Percentiles rank a stretch among this genome's conserved stretches.
These are phyloP conservation scores for Colletotrichum navitas DNA, from an alignment of 2,329 filamentous ascomycete species.

Conservation along the genomic window DNA sequence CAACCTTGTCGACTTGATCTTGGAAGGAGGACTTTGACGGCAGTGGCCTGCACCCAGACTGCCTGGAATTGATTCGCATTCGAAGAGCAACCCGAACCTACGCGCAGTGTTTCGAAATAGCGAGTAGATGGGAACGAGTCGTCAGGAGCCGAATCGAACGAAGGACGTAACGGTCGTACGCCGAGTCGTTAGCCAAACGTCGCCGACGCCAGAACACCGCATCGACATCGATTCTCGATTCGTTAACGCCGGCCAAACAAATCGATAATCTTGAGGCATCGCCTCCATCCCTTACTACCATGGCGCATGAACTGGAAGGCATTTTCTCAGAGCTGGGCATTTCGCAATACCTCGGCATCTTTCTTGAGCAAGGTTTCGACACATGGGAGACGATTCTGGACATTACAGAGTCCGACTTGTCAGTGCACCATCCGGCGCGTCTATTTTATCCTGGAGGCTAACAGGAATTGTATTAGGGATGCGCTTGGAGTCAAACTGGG, in stretches of 20 bases:
- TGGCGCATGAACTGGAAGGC: conserved; percentile 71
- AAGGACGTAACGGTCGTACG: neutral
- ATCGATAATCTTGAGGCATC: neutral
- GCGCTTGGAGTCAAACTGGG: conserved; percentile 82
- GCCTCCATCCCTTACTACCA: conserved; percentile 46
- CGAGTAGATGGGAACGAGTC: conserved; percentile 25
- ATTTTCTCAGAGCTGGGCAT: conserved; percentile 83
- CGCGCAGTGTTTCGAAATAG: conserved; percentile 8
- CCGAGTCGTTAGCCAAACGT: neutral
- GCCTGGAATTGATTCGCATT: conserved; percentile 33
- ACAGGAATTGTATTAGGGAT: conserved; percentile 62
- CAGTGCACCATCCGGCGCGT: conserved; percentile 50
- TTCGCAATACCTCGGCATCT: conserved; percentile 79
- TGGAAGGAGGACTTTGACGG: conserved; percentile 7
- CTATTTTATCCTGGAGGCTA: neutral
- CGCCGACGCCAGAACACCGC: neutral
- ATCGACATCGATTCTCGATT: neutral
- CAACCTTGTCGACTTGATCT: neutral
- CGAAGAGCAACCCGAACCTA: conserved; percentile 23
- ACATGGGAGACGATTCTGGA: conserved; percentile 87
- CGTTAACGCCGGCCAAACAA: conserved; percentile 1
- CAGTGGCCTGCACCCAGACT: conserved; percentile 2
- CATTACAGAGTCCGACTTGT: conserved; percentile 88
- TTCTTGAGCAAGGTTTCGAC: conserved; percentile 85
- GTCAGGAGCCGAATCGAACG: conserved; percentile 3